These are phyloP conservation scores for Tolypocladium paradoxum DNA, from an alignment of 2,329 filamentous ascomycete species.

Conservation along the genomic window DNA sequence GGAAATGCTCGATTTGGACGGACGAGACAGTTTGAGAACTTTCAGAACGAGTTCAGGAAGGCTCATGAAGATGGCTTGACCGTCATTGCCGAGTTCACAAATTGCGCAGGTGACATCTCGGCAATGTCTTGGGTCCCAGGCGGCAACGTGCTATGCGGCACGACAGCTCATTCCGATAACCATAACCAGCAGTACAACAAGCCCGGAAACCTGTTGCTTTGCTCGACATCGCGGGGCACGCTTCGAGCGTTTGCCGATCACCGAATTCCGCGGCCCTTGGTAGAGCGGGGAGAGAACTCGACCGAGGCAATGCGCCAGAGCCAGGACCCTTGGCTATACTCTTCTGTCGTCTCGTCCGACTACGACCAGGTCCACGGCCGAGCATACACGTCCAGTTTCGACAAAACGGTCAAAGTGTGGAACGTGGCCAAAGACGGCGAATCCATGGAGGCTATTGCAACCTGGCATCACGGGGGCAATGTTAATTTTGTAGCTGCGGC, in stretches of 20 bases:
- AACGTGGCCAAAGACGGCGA: constrained; percentile 24
- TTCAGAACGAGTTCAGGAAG: constrained; percentile 32
- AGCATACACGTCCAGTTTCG: constrained; percentile 51
- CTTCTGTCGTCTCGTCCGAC: constrained; percentile 52
- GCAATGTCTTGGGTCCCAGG: constrained; percentile 47
- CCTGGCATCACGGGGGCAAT: constrained; percentile 45
- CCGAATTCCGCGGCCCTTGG: constrained; percentile 41
- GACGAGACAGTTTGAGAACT: constrained; percentile 30
- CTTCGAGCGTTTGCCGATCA: constrained; percentile 46
- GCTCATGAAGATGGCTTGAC: constrained; percentile 40
- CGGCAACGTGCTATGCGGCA: constrained; percentile 47
- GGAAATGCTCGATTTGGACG: constrained; percentile 32
- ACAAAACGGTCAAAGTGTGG: constrained; percentile 52
- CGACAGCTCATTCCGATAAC: constrained; percentile 49
- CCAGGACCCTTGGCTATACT: constrained; percentile 53
- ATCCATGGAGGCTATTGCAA: constrained; percentile 30
- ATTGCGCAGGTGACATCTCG: constrained; percentile 51
- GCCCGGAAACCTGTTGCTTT: constrained; percentile 49
- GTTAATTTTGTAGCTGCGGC: constrained; percentile 54
- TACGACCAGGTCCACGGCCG: constrained; percentile 34
- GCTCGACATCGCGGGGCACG: constrained; percentile 31
- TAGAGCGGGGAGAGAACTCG: constrained; percentile 43
- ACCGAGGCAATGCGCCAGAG: constrained; percentile 44
- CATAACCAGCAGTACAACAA: constrained; percentile 59
- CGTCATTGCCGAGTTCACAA: constrained; percentile 43